Evolutionary conservation across 106 monocot genomes (phyloP), one percentile per base, ranked within the genome.

Genomic region (Gastrodia elata): DNA sequence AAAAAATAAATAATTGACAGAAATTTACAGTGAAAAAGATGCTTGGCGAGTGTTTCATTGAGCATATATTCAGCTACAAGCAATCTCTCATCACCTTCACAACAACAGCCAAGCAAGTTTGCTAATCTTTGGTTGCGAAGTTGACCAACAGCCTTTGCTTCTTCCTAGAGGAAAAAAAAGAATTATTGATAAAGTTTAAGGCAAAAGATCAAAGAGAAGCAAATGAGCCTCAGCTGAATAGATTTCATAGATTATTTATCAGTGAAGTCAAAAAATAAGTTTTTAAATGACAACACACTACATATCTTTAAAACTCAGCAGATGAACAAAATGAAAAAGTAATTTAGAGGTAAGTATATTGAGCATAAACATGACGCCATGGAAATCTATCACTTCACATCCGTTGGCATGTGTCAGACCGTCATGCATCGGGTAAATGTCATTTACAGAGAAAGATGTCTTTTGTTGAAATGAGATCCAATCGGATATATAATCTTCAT

Each of bases 31-130:
- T 96, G 95, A 65, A 96, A 91, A 79, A 96, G 92, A 64, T 90
- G 95, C 56, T 96, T 96, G 36, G 95, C 92, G 79, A 96, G 95
- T 15, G 95, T 96, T 49, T 96, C 92, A 74, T 96, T 96, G 57
- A 92, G 89, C 92, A 96, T 92, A 76, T 86, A 96, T 76, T 96
- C 95, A 68, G 95, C 95, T 11, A 96, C 92, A 65, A 96, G 92
- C 72, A 96, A 75, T 73, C 95, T 92, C 81, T 96, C 95, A 25
- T 96, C 92, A 43, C 95, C 92, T 88, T 92, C 95, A 76, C 79
- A 89, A 77, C 95, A 96, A 75, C 87, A 92, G 24, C 95, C 95
- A 39, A 96, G 87, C 74, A 96, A 82, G 81, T 96, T 96, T 75
- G 79, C 89, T 26, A 96, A 75, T 78, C 87, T 89, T 25, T 86